Conservation (phyloP, 2,329 filamentous ascomycete genomes). For the Botrytis paeoniae region DNA sequence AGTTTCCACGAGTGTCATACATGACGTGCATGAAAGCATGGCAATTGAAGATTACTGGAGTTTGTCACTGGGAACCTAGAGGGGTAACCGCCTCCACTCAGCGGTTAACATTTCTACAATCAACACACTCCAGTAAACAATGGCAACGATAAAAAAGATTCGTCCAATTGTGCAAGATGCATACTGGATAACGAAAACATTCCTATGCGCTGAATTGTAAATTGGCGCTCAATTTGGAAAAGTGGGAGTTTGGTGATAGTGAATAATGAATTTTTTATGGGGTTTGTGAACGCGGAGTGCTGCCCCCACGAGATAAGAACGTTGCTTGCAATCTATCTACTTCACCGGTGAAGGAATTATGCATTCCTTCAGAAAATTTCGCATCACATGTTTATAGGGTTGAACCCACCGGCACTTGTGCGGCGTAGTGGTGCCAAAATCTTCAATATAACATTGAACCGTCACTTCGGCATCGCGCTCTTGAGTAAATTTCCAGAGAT, state of each 20-base stretch:
- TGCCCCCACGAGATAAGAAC: constrained; percentile 1
- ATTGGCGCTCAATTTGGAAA: constrained; percentile 7
- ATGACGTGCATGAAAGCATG: constrained; percentile 20
- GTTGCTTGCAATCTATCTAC: neutral
- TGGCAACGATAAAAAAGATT: neutral
- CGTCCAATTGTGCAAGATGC: constrained; percentile 12
- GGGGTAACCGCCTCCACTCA: constrained; percentile 13
- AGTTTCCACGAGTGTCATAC: constrained; percentile 12
- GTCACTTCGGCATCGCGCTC: constrained; percentile 7
- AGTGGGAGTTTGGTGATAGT: neutral
- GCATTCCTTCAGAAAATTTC: neutral
- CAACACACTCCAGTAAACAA: neutral
- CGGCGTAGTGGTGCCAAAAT: neutral
- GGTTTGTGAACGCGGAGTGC: neutral
- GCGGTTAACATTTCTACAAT: constrained; percentile 7
- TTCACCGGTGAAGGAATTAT: neutral
- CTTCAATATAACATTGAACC: neutral
- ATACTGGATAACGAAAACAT: neutral
- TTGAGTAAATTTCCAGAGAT: neutral
- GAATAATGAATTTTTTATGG: constrained; percentile 2
- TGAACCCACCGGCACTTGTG: constrained; percentile 1
- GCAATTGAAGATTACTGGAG: constrained; percentile 15
- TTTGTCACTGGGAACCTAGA: neutral
- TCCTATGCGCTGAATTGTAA: constrained; percentile 4
- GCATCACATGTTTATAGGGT: neutral